These are phyloP conservation scores for Chloropicon primus DNA, from an alignment of 139 green algal species.

Conservation along the genomic window DNA sequence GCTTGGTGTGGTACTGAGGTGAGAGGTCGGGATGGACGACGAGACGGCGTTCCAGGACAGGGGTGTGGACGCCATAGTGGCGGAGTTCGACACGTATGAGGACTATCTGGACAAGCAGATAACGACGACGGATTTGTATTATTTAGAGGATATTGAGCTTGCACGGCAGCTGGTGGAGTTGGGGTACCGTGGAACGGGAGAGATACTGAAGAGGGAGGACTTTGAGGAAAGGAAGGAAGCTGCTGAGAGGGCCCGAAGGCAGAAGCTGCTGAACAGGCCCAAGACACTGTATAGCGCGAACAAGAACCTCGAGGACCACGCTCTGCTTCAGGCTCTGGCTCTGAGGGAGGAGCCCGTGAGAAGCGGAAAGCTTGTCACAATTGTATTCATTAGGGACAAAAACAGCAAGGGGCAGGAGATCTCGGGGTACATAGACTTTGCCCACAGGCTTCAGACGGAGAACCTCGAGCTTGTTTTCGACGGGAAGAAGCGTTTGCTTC, in stretches of 20 bases:
- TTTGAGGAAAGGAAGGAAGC: conserved; percentile 66
- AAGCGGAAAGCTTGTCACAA: conserved; percentile 76
- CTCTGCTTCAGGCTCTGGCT: conserved; percentile 42
- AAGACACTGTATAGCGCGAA: conserved; percentile 54
- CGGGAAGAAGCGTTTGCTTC: conserved; percentile 52
- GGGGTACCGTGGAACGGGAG: conserved; percentile 71
- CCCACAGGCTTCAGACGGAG: conserved; percentile 42
- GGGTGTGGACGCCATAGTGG: background rate
- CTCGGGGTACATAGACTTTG: conserved; percentile 83
- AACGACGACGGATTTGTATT: conserved; percentile 65
- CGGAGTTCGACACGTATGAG: conserved; percentile 54
- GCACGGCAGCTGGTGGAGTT: conserved; percentile 66
- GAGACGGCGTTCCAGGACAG: background rate
- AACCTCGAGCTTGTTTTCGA: conserved; percentile 69
- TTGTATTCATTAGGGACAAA: conserved; percentile 70
- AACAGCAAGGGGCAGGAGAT: conserved; percentile 58
- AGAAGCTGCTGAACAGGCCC: conserved; percentile 52
- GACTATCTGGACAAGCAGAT: conserved; percentile 80
- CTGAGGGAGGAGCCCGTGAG: conserved; percentile 60
- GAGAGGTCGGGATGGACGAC: background rate
- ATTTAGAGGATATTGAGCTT: conserved; percentile 64
- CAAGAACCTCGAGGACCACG: conserved; percentile 46
- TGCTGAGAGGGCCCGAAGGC: conserved; percentile 41
- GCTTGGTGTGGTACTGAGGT: too few relatives aligned
- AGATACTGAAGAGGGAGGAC: conserved; percentile 74